Evolutionary conservation across 2,329 filamentous ascomycete genomes (phyloP), one percentile per base, ranked within the genome.

Genomic region (Diaporthe vaccinii): DNA sequence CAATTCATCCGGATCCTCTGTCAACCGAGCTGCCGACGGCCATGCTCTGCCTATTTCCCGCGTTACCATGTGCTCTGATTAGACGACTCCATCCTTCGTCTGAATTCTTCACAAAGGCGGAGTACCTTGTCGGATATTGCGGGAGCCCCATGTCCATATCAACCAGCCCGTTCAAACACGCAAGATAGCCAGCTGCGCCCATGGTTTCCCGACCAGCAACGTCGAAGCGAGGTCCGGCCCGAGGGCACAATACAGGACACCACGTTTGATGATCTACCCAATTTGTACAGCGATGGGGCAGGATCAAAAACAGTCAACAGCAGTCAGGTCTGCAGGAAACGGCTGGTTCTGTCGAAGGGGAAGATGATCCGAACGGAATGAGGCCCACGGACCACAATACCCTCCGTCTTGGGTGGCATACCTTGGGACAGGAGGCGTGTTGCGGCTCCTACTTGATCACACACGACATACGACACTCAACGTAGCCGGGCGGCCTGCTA

Each of bases 171-270:
- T 68, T 17, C 31, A 25, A 31, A 53, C 62, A 41, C 5, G 39
- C 36, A 31, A 15, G 9, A 17, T 25, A 68, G 31, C 28, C 20
- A 34, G 22, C 9, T 28, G 31, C 34, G 34, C 46, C 31, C 14
- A 7, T n/a, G 49, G 31, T 41, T 69, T 69, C 65, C 65, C 49
- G 9, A 69, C 55, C n/a, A 55, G 65, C 65, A 9, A 55, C n/a
- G n/a, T 39, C 55, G 49, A 69, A 34, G 62, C 46, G 62, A 68
- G 62, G 31, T 68, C 62, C 62, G 28, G 31, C 31, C 62, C 44
- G 62, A 51, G n/a, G 44, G 20, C 20, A 39, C 62, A 53, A 49
- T 8, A n/a, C 41, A 39, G 46, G 22, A 55, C 46, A 39, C 3
- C 7, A 39, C 31, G n/a, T 53, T 39, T 68, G 46, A 53, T 51